Conservation (phyloP, 768 basidiomycete species). For the Leccinum boreale region DNA sequence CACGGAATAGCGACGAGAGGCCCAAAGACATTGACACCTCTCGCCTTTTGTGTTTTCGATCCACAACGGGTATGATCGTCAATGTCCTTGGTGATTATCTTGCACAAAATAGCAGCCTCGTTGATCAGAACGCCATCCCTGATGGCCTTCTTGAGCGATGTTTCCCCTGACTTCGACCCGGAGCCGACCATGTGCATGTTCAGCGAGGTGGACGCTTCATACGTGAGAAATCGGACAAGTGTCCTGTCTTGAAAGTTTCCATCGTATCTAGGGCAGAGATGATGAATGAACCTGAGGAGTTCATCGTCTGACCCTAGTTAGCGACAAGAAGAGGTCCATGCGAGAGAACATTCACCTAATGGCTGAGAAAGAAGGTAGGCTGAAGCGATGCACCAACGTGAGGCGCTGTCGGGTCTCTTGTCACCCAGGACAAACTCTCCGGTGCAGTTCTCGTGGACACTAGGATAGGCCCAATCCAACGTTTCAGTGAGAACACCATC, state of each 20-base stretch:
- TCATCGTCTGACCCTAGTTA: constrained; percentile 53
- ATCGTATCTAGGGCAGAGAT: constrained; percentile 76
- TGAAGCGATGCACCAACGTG: constrained; percentile 65
- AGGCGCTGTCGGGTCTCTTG: constrained; percentile 33
- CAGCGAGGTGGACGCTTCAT: constrained; percentile 79
- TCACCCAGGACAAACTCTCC: constrained; percentile 59
- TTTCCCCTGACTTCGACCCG: constrained; percentile 40
- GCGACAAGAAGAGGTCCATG: not conserved
- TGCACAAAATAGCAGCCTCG: constrained; percentile 41
- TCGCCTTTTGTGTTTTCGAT: not conserved
- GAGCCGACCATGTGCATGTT: constrained; percentile 69
- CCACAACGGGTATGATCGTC: not conserved
- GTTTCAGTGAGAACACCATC: constrained; percentile 69
- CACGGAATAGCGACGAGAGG: constrained; percentile 61
- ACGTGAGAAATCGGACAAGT: constrained; percentile 75
- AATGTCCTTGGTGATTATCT: constrained; percentile 31
- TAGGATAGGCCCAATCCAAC: constrained; percentile 63
- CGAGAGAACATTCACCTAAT: constrained; percentile 40
- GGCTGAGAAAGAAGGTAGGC: constrained; percentile 59
- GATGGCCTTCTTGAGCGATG: constrained; percentile 37
- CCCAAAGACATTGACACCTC: constrained; percentile 31
- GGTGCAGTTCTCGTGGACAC: constrained; percentile 34
- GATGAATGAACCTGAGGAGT: constrained; percentile 70
- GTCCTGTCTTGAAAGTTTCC: constrained; percentile 72
- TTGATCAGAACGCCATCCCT: constrained; percentile 39